A percentile compares a stretch with the other conserved stretches of the same genome.
Conservation (phyloP, 768 basidiomycete species). For the Tephrocybe sp. region DNA sequence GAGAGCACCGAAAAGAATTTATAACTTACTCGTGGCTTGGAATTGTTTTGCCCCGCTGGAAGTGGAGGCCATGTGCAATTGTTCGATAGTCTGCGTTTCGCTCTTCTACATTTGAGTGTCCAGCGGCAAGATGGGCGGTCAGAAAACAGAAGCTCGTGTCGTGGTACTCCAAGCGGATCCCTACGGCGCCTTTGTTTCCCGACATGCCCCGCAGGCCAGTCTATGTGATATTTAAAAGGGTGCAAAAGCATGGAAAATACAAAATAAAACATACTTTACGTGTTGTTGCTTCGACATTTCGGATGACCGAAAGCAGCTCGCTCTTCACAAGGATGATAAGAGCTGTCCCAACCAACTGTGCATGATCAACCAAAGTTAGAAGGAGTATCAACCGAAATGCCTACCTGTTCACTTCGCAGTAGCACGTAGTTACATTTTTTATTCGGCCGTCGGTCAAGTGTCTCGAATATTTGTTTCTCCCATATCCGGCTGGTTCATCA, state of each 20-base stretch:
- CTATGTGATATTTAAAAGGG: constrained; percentile 34
- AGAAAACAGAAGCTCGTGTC: constrained; percentile 94
- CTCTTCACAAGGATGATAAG: constrained; percentile 82
- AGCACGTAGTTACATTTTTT: constrained; percentile 78
- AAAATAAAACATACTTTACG: constrained; percentile 63
- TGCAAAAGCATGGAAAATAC: neutral
- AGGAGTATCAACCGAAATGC: neutral
- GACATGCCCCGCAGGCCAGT: constrained; percentile 93
- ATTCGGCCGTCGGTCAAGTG: constrained; percentile 68
- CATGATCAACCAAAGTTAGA: constrained; percentile 14
- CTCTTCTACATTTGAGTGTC: constrained; percentile 86
- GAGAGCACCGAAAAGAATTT: constrained; percentile 1
- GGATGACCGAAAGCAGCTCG: constrained; percentile 74
- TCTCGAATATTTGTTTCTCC: constrained; percentile 82
- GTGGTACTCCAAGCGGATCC: constrained; percentile 87
- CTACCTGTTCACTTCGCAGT: constrained; percentile 89
- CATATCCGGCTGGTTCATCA: constrained; percentile 68
- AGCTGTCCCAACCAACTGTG: constrained; percentile 95
- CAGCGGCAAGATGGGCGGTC: constrained; percentile 96
- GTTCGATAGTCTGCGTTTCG: constrained; percentile 92
- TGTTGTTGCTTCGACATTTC: constrained; percentile 89
- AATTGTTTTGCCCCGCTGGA: constrained; percentile 87
- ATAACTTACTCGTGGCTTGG: constrained; percentile 81
- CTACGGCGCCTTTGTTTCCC: constrained; percentile 96
- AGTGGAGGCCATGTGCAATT: constrained; percentile 80